A percentile compares a stretch with the other conserved stretches of the same genome.
phyloP scores from a whole-genome alignment of 2,329 filamentous ascomycete genomes.

The Fusarium sp. region DNA sequence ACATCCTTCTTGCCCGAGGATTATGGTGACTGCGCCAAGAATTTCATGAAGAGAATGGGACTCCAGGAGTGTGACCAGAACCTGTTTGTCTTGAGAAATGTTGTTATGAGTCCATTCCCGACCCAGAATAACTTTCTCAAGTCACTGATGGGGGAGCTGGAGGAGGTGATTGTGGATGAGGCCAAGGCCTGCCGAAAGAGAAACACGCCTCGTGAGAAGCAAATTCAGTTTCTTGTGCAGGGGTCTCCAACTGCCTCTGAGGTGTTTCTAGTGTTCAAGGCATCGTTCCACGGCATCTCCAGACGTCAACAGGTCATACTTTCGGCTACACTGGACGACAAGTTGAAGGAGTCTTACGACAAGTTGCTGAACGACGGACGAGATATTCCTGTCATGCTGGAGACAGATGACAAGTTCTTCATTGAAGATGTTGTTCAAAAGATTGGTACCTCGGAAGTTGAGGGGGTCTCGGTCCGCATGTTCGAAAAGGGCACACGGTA shows the following conservation, averaged over 20 bases:
- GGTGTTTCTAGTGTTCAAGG: slow-evolving; percentile 54
- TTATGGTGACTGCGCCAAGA: slow-evolving; percentile 55
- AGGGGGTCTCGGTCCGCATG: not conserved
- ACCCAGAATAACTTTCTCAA: slow-evolving; percentile 55
- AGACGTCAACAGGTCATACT: slow-evolving; percentile 52
- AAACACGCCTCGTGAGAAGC: slow-evolving; percentile 50
- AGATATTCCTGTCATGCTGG: slow-evolving; percentile 31
- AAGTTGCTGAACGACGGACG: not conserved
- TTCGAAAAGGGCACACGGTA: slow-evolving; percentile 25
- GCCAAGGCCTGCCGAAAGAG: slow-evolving; percentile 47
- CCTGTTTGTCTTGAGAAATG: slow-evolving; percentile 59
- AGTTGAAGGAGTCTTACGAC: not conserved
- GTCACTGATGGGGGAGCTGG: slow-evolving; percentile 50
- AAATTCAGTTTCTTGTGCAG: slow-evolving; percentile 54
- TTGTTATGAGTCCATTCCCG: slow-evolving; percentile 61
- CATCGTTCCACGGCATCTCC: slow-evolving; percentile 51
- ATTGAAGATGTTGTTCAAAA: slow-evolving; percentile 5
- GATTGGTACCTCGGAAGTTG: not conserved
- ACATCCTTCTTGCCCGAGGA: slow-evolving; percentile 54
- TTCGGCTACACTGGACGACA: slow-evolving; percentile 18
- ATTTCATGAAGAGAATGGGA: slow-evolving; percentile 57
- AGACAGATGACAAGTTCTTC: not conserved
- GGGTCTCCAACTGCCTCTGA: slow-evolving; percentile 50
- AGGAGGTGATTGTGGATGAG: slow-evolving; percentile 47
- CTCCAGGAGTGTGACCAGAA: slow-evolving; percentile 49